phyloP scores from a whole-genome alignment of 768 basidiomycete genomes.

The Daedaleopsis nitida region DNA sequence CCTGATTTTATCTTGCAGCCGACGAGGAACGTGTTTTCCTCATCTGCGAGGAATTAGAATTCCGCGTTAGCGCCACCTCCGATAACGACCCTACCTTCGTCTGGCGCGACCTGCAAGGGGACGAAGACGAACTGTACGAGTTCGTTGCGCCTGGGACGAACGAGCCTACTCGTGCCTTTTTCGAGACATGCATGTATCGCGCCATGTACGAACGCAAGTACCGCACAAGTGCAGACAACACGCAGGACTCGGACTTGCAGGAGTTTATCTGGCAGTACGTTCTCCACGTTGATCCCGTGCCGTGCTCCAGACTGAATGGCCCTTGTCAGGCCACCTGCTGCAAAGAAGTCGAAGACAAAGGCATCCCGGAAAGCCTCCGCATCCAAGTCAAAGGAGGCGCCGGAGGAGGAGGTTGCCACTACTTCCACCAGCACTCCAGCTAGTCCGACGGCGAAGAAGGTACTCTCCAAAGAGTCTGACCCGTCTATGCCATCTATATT shows the following conservation, averaged over 20 bases:
- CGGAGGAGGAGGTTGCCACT: slow-evolving; percentile 23
- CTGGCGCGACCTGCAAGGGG: slow-evolving; percentile 92
- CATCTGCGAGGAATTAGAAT: slow-evolving; percentile 87
- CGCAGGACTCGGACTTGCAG: slow-evolving; percentile 66
- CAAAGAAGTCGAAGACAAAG: slow-evolving; percentile 28
- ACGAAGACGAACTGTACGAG: slow-evolving; percentile 91
- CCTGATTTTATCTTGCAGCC: slow-evolving; percentile 46
- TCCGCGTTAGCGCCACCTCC: slow-evolving; percentile 65
- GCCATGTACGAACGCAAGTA: slow-evolving; percentile 98
- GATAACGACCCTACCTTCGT: slow-evolving; percentile 81
- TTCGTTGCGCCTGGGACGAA: slow-evolving; percentile 82
- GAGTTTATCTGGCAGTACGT: slow-evolving; percentile 84
- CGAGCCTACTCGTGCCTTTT: slow-evolving; percentile 78
- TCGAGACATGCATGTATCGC: slow-evolving; percentile 92
- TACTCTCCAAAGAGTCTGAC: slow-evolving; percentile 21
- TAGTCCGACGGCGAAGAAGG: slow-evolving; percentile 13
- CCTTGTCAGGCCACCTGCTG: slow-evolving; percentile 16
- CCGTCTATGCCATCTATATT: slow-evolving; percentile 29
- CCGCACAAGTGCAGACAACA: slow-evolving; percentile 66
- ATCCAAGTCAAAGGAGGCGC: slow-evolving; percentile 12
- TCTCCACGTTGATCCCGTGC: too few species aligned
- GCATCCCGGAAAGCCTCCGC: slow-evolving; percentile 17
- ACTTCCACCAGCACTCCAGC: slow-evolving; percentile 5
- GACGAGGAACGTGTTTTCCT: slow-evolving; percentile 94
- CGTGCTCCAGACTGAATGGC: too few species aligned